Evolutionary conservation across 2,329 filamentous ascomycete species (phyloP), one percentile per base, ranked within the genome.

Genomic region (Knufia fluminis): DNA sequence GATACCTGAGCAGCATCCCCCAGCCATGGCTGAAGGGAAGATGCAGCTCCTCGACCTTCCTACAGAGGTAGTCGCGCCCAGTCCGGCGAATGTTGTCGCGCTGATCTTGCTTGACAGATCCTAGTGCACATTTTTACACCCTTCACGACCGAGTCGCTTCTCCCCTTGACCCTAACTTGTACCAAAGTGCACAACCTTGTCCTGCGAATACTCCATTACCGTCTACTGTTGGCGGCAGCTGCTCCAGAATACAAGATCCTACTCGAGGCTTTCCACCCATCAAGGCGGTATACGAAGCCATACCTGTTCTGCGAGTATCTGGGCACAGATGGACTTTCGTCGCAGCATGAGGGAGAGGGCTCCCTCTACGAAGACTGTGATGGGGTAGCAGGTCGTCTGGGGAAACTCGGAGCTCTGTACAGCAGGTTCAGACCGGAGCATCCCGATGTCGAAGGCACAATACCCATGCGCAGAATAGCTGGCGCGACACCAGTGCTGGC

Each of bases 211-310:
- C 66, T 88, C 6, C 78, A 85, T 54, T 73, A 76, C 43, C 80
- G 85, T 28, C 71, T 88, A 1, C 66, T 82, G 41, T 64, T 74
- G 17, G 78, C 79, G 17, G 74, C 79, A 3, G 68, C 75, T 2
- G 66, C 83, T 6, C 67, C 75, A 32, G 75, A 79, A 32, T 78
- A 86, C 60, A 77, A 81, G 48, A 67, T 92, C 33, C 78, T 90
- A 32, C 77, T 94, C 36, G 85, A 91, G 68, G 87, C 84, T 63
- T 90, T 85, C 61, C 85, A 85, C 55, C 86, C 86, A 0, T 79
- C 74, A 54, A 80, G 76, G 20, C 83, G 82, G 64, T 71, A 84
- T 44, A 81, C 76, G 3, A 82, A 84, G 17, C 83, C 85, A 0
- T 81, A 80, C 48, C 73, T 88, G 10, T 76, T 77, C 61, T 90